Base-by-base conservation (phyloP, 257 asterid genomes). In the Solanum habrochaites region DNA sequence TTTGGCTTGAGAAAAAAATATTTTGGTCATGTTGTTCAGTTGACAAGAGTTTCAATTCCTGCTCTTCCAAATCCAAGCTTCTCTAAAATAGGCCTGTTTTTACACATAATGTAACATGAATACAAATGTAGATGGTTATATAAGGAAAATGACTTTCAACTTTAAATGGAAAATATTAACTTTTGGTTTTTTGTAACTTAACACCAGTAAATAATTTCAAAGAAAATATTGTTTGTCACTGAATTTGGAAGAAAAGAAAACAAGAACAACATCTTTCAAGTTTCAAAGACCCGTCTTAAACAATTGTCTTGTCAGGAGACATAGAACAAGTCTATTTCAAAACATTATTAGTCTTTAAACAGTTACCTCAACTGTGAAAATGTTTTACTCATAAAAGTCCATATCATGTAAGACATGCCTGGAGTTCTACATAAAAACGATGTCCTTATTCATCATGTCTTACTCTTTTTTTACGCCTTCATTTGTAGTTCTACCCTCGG, bases 381-480 rank as follows among this genome's bases (percentile, higher is more conserved):
- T 21, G 8, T 60, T 60, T 60, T 21, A 21, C 66, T 20, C 12
- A 20, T 3, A 21, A 20, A 23, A 74, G 11, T 69, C 6, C 20
- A 73, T 75, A n/a, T 20, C 60, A 42, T 45, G 4, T 7, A 7
- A n/a, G 60, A n/a, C n/a, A 75, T 42, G n/a, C 23, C 23, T 5
- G 2, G 60, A 42, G 37, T 75, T 74, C 31, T n/a, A 74, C 56
- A 39, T 39, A 74, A 43, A 85, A 37, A 37, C 62, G 3, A 77
- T 32, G 35, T 56, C 71, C 40, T 85, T 45, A 80, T 87, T 69
- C 52, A 25, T 88, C 70, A 85, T 86, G 83, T 86, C 88, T 87
- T 72, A 14, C 23, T 77, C 83, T 70, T 37, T 49, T 86, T 11
- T 35, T 4, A 56, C 20, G 29, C 87, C 73, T 39, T 27, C 31